Base-by-base conservation (phyloP, 2,329 filamentous ascomycete genomes). In the Westerdykella aurantiaca region DNA sequence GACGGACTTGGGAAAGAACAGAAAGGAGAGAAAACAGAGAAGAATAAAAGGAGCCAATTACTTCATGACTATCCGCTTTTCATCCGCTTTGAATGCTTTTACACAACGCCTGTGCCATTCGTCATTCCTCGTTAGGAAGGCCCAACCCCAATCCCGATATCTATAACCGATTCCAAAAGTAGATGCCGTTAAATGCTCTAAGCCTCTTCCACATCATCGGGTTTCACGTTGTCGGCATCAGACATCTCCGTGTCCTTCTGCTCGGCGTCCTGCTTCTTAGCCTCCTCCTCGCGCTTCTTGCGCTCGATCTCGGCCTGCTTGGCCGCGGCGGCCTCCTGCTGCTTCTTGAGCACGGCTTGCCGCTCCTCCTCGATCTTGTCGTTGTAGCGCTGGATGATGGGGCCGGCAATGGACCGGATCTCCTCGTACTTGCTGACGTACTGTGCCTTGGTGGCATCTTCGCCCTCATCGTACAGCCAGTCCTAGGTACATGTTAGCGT, bases 401-500 rank as follows among this genome's bases (percentile, higher is more conserved):
- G 91, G 13, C 90, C 93, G 38, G 89, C 87, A 61, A 95, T 79
- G 55, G 87, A 82, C 57, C 88, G 86, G 69, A 98, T 89, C 70
- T 98, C 93, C 51, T 97, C 93, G 70, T 93, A 84, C 81, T 97
- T 98, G 72, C 88, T 80, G 49, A 94, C 75, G 73, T 98, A 98
- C 62, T 93, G 80, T 43, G 86, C 89, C 79, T 97, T 97, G 62
- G 86, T 86, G 55, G 89, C 82, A 68, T 98, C 93, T 52, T 96
- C 90, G 48, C 93, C 93, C 44, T 97, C 93, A 43, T 96, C 91
- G 70, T 97, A 97, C 49, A 98, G 79, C 93, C 93, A 98, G 66
- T 98, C 90, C 91, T 97, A 52, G 18, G 6, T 6, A 11, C 33
- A 13, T 29, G 51, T 58, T 49, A 60, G 53, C 38, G 37, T 33